These are phyloP conservation scores for Thermothielavioides terrestris DNA, from an alignment of 495 filamentous ascomycete genomes.

Conservation along the genomic window DNA sequence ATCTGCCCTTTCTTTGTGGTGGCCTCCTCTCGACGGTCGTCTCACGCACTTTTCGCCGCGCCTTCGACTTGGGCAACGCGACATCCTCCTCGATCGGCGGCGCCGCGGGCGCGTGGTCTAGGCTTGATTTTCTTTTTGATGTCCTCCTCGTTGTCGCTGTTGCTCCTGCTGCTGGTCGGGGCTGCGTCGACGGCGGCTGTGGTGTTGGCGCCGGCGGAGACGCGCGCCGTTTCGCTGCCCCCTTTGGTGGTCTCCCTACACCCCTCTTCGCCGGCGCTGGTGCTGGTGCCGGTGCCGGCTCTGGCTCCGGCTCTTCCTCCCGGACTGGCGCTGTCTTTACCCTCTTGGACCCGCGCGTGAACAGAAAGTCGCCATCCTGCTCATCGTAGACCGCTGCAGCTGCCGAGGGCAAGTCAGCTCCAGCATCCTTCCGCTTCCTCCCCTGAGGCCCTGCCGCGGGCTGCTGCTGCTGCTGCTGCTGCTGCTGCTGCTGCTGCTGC, in stretches of 20 bases:
- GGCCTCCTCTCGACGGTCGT: constrained; percentile 7
- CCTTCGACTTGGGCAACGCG: constrained; percentile 17
- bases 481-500: constrained; percentile 8
- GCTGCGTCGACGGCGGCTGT: constrained; percentile 17
- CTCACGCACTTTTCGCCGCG: constrained; percentile 16
- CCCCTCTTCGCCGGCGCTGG: constrained; percentile 27
- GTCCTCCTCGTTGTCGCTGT: constrained; percentile 32
- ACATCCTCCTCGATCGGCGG: constrained; percentile 14
- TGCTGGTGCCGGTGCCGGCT: constrained; percentile 26
- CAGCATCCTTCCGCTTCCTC: constrained; percentile 8
- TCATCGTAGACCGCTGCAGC: constrained; percentile 50
- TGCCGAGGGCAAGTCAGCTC: constrained; percentile 6
- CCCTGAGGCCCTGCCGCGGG: constrained; percentile 4
- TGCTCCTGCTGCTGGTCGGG: constrained; percentile 14
- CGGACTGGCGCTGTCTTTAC: constrained; percentile 37
- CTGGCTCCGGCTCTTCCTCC: constrained; percentile 18
- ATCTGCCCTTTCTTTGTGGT: background rate
- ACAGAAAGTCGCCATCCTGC: constrained; percentile 56
- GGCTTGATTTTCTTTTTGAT: constrained; percentile 30
- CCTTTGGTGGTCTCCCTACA: constrained; percentile 36
- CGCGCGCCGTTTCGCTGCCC: constrained; percentile 29
- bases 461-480: too few relatives aligned
- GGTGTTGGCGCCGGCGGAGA: constrained; percentile 26
- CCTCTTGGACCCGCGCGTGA: constrained; percentile 48
- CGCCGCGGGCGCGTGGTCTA: constrained; percentile 11